Evolutionary conservation across 805 yeast species (phyloP), one percentile per base, ranked within the genome.

Genomic region (Wickerhamomyces sydowiorum): DNA sequence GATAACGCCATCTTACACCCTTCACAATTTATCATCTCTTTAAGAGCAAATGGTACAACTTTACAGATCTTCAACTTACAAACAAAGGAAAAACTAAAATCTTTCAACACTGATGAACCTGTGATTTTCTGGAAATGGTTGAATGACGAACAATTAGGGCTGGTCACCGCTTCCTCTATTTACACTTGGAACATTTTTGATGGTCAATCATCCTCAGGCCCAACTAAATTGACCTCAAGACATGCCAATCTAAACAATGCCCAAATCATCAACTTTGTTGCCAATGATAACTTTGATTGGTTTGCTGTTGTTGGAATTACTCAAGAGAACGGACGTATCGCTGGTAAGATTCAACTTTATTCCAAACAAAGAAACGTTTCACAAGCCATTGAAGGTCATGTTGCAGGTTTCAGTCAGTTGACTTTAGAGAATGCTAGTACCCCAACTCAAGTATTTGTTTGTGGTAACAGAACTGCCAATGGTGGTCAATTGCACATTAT

Each of bases 1-100:
- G 99, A 93, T 66, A 86, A 89, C 48, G 98, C 97, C 39, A 93
- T 93, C 60, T 82, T 93, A 93, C 95, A 89, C 65, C 98, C 99
- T 27, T 59, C 67, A n/a, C 80, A 83, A 63, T 80, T 84, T 65
- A 88, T 90, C 49, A 89, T 93, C 54, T 88, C 96, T 14, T 78
- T 93, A 51, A 79, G 98, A 60, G 98, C 98, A 34, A 93, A 89
- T 59, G 96, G 96, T 52, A 89, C 96, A 38, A 90, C 96, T 31
- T 76, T 93, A 47, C 99, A 89, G 68, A 86, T 93, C 52, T 95
- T 93, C 69, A 86, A 93, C 66, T 74, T 93, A 54, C 86, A 81
- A 41, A 70, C 88, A 24, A 89, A 91, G 66, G 89, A 87, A 65
- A 82, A 96, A 60, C 75, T 93, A 60, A 90, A 90, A 72, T 83